Conservation (phyloP, 2,329 filamentous ascomycete species). For the Cytospora mali region DNA sequence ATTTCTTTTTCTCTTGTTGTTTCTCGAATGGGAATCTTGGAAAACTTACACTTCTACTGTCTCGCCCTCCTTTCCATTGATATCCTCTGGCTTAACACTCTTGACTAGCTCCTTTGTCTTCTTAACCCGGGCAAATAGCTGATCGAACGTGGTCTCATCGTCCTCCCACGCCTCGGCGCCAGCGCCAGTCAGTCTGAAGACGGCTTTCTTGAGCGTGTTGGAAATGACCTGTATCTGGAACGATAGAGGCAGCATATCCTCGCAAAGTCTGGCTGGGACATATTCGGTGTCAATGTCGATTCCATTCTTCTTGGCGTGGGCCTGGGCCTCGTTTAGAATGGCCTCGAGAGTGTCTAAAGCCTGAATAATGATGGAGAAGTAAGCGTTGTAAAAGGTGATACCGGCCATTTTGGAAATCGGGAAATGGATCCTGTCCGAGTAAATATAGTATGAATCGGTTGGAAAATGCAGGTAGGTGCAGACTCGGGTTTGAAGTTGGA, state of each 20-base stretch:
- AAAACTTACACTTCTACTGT: constrained; percentile 35
- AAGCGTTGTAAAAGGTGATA: constrained; percentile 36
- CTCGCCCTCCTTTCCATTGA: constrained; percentile 34
- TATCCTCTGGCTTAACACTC: constrained; percentile 31
- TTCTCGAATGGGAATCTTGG: neutral
- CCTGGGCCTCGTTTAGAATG: constrained; percentile 38
- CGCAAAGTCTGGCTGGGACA: constrained; percentile 33
- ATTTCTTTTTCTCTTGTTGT: neutral
- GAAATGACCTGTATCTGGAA: constrained; percentile 41
- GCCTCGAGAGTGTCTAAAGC: constrained; percentile 34
- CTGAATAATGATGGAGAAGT: constrained; percentile 33
- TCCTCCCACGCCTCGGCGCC: constrained; percentile 33
- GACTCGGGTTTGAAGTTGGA: too few species aligned
- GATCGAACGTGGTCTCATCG: constrained; percentile 38
- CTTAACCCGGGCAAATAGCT: constrained; percentile 37
- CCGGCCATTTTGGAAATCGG: constrained; percentile 33
- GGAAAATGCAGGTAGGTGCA: neutral
- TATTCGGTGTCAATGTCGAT: constrained; percentile 32
- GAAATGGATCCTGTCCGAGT: neutral
- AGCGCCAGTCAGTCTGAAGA: constrained; percentile 35
- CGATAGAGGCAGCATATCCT: constrained; percentile 42
- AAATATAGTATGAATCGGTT: neutral
- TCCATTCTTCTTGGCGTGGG: constrained; percentile 35
- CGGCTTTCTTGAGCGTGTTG: constrained; percentile 35
- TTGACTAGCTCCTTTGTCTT: constrained; percentile 38